Evolutionary conservation across 139 green algal species (phyloP).

Genomic region (Chlorella sorokiniana): DNA sequence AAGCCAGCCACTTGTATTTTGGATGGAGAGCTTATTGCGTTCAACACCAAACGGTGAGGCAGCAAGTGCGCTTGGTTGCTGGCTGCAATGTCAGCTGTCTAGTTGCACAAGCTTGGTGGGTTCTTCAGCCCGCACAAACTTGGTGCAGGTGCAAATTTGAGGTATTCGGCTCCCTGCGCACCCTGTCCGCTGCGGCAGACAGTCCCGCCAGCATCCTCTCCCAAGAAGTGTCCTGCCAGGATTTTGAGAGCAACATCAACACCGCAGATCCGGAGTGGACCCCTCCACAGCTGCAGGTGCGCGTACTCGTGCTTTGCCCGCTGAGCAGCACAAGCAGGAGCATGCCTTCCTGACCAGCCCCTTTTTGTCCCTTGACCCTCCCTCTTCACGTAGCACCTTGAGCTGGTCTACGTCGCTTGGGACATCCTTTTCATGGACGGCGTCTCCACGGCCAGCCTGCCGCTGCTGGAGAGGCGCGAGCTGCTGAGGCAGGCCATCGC

Average conservation of each 20-base stretch:
- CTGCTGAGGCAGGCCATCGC: conserved; percentile 42
- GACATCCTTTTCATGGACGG: conserved; percentile 76
- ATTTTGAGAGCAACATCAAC: not conserved
- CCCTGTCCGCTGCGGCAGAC: not conserved
- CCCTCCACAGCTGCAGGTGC: conserved; percentile 50
- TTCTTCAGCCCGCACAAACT: too few species aligned
- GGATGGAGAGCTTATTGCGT: conserved; percentile 56
- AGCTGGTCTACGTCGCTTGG: conserved; percentile 77
- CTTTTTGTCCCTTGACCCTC: not conserved
- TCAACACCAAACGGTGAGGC: conserved; percentile 25
- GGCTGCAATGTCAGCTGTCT: too few species aligned
- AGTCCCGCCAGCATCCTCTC: too few species aligned
- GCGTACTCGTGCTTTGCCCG: not conserved
- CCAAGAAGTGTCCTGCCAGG: not conserved
- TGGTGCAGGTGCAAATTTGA: conserved; percentile 5
- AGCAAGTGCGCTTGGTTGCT: too few species aligned
- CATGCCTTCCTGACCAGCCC: not conserved
- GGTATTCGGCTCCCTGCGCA: not conserved
- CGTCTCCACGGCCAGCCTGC: conserved; percentile 36
- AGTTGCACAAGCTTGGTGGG: too few species aligned
- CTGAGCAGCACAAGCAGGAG: not conserved
- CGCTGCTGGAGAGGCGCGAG: conserved; percentile 61
- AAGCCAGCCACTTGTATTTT: conserved; percentile 19
- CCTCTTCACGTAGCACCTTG: conserved; percentile 45
- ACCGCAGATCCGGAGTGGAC: not conserved